phyloP scores from a whole-genome alignment of 2,329 filamentous ascomycete genomes.

The Colletotrichum sp. region DNA sequence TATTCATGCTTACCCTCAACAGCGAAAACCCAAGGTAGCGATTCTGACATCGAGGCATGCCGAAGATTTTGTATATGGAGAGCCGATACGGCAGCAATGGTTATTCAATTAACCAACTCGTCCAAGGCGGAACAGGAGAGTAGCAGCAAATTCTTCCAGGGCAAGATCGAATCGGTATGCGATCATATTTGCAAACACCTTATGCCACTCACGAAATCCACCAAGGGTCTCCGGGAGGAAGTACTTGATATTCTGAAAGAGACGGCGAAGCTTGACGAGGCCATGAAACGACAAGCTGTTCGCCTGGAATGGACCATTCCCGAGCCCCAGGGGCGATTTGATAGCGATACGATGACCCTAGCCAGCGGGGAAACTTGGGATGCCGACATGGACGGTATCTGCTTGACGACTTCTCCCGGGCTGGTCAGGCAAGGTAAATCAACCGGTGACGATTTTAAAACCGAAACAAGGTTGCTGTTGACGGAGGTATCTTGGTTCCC shows the following conservation, averaged over 20 bases:
- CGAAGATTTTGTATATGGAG: neutral
- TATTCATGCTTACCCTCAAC: too few species aligned
- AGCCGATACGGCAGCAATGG: neutral
- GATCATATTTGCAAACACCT: neutral
- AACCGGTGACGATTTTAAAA: too few species aligned
- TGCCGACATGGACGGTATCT: too few species aligned
- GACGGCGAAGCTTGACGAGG: neutral
- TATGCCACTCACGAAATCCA: rapidly evolving
- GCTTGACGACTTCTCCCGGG: too few species aligned
- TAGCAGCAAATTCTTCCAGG: rapidly evolving
- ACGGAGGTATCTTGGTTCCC: too few species aligned
- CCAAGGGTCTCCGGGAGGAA: neutral
- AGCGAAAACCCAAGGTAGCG: neutral
- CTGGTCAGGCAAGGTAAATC: too few species aligned
- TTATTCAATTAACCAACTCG: neutral
- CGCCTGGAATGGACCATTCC: neutral
- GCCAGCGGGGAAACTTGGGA: too few species aligned
- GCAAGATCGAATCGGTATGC: neutral
- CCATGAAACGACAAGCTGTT: neutral
- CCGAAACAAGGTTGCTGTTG: rapidly evolving
- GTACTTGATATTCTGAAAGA: neutral
- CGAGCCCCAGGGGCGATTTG: rapidly evolving
- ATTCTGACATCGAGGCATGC: neutral
- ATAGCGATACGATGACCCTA: neutral
- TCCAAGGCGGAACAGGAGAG: neutral